These are phyloP conservation scores for Monoraphidium neglectum DNA, from an alignment of 139 green algal genomes.

Conservation along the genomic window DNA sequence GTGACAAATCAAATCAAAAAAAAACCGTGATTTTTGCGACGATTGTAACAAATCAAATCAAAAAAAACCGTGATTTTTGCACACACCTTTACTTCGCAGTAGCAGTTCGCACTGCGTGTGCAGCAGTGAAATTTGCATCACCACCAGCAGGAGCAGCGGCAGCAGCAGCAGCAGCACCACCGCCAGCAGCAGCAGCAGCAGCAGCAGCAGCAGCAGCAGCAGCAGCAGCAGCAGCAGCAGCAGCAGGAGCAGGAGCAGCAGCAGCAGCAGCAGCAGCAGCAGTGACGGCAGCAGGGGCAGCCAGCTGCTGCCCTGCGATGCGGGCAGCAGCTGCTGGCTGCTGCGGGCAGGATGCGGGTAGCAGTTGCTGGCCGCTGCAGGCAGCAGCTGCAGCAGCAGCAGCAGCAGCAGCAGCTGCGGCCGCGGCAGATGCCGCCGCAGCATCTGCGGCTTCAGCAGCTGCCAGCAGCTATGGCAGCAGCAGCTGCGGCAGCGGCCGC, in stretches of 20 bases:
- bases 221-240: background rate
- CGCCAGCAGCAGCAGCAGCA: background rate
- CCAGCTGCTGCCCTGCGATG: background rate
- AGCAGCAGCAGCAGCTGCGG: background rate
- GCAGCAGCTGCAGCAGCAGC: conserved; percentile 3
- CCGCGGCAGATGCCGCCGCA: background rate
- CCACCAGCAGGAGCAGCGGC: background rate
- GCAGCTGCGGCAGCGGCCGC: background rate
- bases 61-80: background rate
- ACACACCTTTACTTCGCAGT: background rate
- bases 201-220: background rate
- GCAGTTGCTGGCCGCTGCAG: background rate
- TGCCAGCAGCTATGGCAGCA: background rate
- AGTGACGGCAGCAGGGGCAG: background rate
- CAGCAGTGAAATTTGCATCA: background rate
- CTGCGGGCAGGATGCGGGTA: background rate
- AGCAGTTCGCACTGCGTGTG: conserved; percentile 1
- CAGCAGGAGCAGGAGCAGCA: too few relatives aligned
- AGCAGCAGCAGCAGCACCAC: background rate
- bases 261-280: conserved; percentile 4
- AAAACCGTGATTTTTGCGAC: background rate
- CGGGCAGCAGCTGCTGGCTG: conserved; percentile 1
- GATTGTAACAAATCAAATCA: background rate
- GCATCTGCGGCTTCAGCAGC: background rate
- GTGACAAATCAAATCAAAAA: conserved; percentile 1